Base-by-base conservation (phyloP, 495 filamentous ascomycete species). In the Penicillium robsamsonii region DNA sequence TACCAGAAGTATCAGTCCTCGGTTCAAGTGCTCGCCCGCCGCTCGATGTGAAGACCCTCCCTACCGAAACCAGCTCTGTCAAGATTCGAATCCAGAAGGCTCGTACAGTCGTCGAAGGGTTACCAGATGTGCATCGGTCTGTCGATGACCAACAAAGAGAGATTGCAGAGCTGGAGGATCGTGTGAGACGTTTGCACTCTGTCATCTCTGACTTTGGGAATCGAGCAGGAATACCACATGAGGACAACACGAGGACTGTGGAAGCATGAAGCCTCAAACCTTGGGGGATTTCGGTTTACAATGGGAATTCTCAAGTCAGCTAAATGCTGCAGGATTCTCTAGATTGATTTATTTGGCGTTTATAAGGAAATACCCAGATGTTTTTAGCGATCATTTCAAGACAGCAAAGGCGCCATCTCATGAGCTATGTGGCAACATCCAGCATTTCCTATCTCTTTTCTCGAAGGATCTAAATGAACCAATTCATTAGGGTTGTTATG, bases 71-170 rank as follows among this genome's bases (percentile, higher is more conserved):
- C 4, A 87, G 88, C 56, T 79, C 80, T 15, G 74, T 98, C 57
- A 89, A 86, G 64, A 84, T 90, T 70, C 87, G 89, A 67, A 81
- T 97, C 50, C 86, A 90, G 65, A 87, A 84, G 59, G 93, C 92
- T 46, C 79, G 88, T 17, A 74, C 60, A 9, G 84, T 87, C 38
- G 78, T 96, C 12, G 78, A 82, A 55, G 73, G 72, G 50, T 74
- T 97, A 58, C 88, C 89, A 12, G 91, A 95, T 72, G 78, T 94
- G 45, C 75, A 84, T 12, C 80, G 90, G 49, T 81, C 75, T n/a
- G 72, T 90, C 2, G 75, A 80, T 45, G 91, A 96, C 65, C 92
- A 96, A 74, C 81, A 90, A 58, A 80, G 72, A 40, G 92, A 96
- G 78, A 92, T 97, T 44, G 60, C 59, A 44, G 85, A 87, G 63